Base-by-base conservation (phyloP, 345 rosid species). In the Jatropha curcas region DNA sequence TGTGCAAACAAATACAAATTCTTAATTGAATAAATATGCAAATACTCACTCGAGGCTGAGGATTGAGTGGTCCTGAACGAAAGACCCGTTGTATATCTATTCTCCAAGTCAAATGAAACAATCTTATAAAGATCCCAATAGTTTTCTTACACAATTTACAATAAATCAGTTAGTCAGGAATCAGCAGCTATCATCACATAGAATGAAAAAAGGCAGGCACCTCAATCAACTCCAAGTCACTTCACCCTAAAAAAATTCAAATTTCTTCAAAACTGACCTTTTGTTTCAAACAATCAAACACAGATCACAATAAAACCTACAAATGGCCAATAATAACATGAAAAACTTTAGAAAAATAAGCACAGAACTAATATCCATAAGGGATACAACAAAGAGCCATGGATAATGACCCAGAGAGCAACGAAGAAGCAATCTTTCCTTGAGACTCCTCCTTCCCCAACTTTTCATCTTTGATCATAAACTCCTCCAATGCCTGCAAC, bases 361-460 rank as follows among this genome's bases (percentile, higher is more conserved):
- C 37, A 27, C 7, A 58, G 34, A 27, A 43, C 37, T 46, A 34
- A 48, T 59, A 55, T 35, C 13, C 27, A 64, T 6, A 14, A 69
- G 88, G 97, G 98, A 94, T 94, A 94, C 98, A 92, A 71, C 98
- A 92, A 77, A 92, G 97, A 74, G 98, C 96, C 97, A 90, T 90
- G 53, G 98, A 94, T 74, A 92, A 82, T 53, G 98, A 87, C 31
- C 97, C 98, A 1, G 98, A 92, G 65, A 92, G 84, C 74, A 94
- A 79, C 14, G 96, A 92, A 73, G 89, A 89, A 41, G 78, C 75
- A 33, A 84, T 69, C 77, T 81, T 80, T 68, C 89, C 81, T 33
- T 68, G 87, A 7, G 78, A 22, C 53, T 74, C 83, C 37, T 79
- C 77, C 62, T 80, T 88, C 46, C 77, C 78, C 60, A 88, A 84